Conservation (phyloP, 1,284 basidiomycete species). For the Heterobasidion parviporum region DNA sequence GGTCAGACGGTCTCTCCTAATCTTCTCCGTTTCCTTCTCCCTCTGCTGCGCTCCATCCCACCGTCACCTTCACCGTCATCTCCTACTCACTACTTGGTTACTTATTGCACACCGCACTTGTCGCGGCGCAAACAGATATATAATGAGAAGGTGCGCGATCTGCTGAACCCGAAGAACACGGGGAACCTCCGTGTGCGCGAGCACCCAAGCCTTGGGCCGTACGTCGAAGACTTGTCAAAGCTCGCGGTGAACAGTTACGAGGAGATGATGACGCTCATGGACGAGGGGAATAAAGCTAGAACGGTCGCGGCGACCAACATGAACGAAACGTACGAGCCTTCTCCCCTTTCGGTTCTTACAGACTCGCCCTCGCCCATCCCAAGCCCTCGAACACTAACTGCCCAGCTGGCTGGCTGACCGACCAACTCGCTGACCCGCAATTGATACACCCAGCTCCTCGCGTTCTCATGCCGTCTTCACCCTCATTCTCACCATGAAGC, state of each 20-base stretch:
- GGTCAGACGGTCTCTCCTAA: conserved; percentile 28
- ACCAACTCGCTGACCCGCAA: no score
- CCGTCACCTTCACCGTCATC: no score
- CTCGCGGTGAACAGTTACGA: conserved; percentile 86
- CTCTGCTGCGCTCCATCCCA: no score
- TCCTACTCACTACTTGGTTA: no score
- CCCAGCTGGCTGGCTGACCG: no score
- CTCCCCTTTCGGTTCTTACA: background rate
- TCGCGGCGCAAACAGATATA: conserved; percentile 60
- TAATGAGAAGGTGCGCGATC: conserved; percentile 96
- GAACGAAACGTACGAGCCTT: conserved; percentile 83
- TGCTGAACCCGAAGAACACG: conserved; percentile 95
- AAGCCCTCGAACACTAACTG: background rate
- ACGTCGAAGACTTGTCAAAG: conserved; percentile 95
- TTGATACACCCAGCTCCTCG: conserved; percentile 56
- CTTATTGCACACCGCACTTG: no score
- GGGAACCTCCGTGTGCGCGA: conserved; percentile 95
- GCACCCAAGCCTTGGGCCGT: conserved; percentile 90
- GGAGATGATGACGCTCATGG: conserved; percentile 99
- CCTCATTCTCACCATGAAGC: conserved; percentile 86
- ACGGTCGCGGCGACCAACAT: conserved; percentile 99
- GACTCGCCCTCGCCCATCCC: background rate
- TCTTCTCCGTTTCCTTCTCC: no score
- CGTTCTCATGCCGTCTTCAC: conserved; percentile 98
- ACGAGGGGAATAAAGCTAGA: conserved; percentile 97